Base-by-base conservation (phyloP, 2,329 filamentous ascomycete genomes). In the Cadophora sp. region DNA sequence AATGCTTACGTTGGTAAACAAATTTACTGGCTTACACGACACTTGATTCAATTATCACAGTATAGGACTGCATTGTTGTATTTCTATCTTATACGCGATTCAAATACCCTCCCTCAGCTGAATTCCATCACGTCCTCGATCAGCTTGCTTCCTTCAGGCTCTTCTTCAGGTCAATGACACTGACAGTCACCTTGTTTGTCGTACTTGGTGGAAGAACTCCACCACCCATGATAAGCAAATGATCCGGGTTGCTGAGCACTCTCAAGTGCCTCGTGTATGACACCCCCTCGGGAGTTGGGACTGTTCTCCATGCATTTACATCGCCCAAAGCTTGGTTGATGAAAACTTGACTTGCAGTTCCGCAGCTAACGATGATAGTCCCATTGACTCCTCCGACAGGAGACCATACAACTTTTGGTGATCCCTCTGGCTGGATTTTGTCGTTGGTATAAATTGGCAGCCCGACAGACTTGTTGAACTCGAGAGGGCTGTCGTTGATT, bases 371-470 rank as follows among this genome's bases (percentile, higher is more conserved):
- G 16, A 77, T 63, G 31, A 78, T 76, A 0, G 76, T 78, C 0
- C 77, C 77, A 46, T 77, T 73, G 4, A 40, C 16, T 3, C 76
- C 76, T 12, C 77, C 77, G 4, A 74, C 40, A 1, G 76, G 73
- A 1, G 72, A 72, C 75, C 75, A 78, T 26, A 72, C 73, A 8
- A 76, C 63, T 14, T 77, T 77, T 7, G 77, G 77, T 1, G 76
- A 77, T 14, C 68, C 67, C 19, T 50, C 70, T 3, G 77, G 77
- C 56, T 77, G 73, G 0, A 69, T 73, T 4, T 72, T 70, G 22
- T 72, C 71, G 34, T 72, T 72, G 7, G 75, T 73, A 6, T 77
- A 68, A 11, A 78, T 58, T 2, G 73, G 71, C 6, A 71, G 59
- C 1, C 72, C 73, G 9, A 68, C 27, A 1, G 73, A 70, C 7